A percentile compares a stretch with the other conserved stretches of the same genome.
These are phyloP conservation scores for Trichoderma harzianum DNA, from an alignment of 2,329 filamentous ascomycete genomes.

Conservation along the genomic window DNA sequence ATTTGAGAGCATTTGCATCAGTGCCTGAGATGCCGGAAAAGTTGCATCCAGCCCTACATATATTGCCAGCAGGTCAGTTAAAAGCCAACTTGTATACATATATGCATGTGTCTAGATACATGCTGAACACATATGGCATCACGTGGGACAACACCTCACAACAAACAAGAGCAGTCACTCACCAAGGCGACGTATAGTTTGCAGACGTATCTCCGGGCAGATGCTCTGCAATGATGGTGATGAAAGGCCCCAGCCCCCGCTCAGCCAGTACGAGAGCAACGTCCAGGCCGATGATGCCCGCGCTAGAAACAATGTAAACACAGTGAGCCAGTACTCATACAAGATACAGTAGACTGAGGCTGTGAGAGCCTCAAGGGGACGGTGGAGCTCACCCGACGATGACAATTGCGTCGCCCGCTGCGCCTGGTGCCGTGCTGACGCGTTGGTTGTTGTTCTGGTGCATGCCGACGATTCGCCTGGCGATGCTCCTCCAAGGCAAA, in stretches of 20 bases:
- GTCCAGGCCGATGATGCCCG: constrained; percentile 40
- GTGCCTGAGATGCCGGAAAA: constrained; percentile 43
- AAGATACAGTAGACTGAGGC: neutral
- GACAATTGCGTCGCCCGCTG: constrained; percentile 22
- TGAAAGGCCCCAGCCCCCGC: constrained; percentile 31
- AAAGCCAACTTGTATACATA: neutral
- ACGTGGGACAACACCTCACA: neutral
- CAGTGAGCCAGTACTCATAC: neutral
- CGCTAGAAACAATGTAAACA: constrained; percentile 24
- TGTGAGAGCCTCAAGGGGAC: neutral
- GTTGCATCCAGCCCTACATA: constrained; percentile 42
- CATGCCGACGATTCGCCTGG: constrained; percentile 14
- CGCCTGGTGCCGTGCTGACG: constrained; percentile 1
- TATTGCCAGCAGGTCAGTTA: neutral
- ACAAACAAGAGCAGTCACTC: neutral
- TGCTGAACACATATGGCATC: neutral
- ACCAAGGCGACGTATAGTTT: constrained; percentile 43
- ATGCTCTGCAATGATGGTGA: constrained; percentile 40
- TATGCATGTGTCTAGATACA: neutral
- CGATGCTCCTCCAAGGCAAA: neutral
- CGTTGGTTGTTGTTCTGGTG: constrained; percentile 5
- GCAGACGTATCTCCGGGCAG: constrained; percentile 39
- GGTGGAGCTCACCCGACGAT: constrained; percentile 25
- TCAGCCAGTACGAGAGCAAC: constrained; percentile 36
- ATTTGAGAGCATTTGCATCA: constrained; percentile 40